Percentiles rank a stretch among this genome's conserved stretches.
phyloP scores from a whole-genome alignment of 2,329 filamentous ascomycete genomes.

The Colletotrichum plurivorum region DNA sequence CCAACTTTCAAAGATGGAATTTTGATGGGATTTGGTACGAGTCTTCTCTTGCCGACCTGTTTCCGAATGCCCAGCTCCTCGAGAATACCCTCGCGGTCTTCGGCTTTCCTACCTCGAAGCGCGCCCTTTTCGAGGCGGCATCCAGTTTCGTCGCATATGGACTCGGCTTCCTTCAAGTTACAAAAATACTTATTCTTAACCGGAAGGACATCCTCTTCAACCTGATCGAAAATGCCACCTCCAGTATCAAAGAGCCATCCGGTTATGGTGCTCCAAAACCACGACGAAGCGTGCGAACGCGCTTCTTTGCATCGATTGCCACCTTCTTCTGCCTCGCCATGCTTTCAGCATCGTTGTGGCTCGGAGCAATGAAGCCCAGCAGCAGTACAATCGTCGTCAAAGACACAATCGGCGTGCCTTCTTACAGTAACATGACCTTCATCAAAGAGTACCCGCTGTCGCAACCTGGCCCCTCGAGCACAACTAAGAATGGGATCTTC shows the following conservation, averaged over 20 bases:
- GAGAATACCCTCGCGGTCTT: background rate
- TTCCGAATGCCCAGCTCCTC: constrained; percentile 41
- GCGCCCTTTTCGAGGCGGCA: background rate
- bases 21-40: constrained; percentile 17
- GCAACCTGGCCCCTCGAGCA: background rate
- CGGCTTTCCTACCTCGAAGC: constrained; percentile 1
- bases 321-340: background rate
- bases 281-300: background rate
- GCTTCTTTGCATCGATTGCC: background rate
- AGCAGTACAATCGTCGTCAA: background rate
- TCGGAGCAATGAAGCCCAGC: background rate
- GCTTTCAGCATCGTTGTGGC: background rate
- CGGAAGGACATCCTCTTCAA: background rate
- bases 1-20: background rate
- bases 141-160: background rate
- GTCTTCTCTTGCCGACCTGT: background rate
- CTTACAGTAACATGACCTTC: background rate
- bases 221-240: background rate
- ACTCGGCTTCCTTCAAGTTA: background rate
- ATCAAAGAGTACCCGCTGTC: background rate
- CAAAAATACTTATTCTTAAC: background rate
- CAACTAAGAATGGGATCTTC: background rate
- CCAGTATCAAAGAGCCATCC: background rate
- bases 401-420: accelerated
- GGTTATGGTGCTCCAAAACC: background rate